Evolutionary conservation across 208 protist genomes (phyloP), one percentile per base, ranked within the genome.

Genomic region (Plasmodiophora brassicae): DNA sequence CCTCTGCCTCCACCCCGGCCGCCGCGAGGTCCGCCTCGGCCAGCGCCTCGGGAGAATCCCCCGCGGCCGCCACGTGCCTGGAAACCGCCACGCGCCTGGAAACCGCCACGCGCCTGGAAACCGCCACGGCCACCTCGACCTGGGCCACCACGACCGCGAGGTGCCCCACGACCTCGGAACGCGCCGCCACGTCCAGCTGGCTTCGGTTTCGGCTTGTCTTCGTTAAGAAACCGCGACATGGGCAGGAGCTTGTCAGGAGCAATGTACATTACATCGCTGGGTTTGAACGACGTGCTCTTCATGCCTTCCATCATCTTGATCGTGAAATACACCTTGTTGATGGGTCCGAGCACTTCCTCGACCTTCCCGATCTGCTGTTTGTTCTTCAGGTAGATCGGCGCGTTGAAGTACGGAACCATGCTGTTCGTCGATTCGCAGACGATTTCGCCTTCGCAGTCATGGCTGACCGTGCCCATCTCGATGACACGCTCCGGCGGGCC

Each of bases 341-440:
- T 92, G 28, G 91, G 71, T 41, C 93, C 93, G 35, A 94, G 65
- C 8, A 94, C 91, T 87, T 94, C 93, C 41, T 94, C 93, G 46
- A 94, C 83, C 91, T 94, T 94, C 43, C 93, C 93, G 39, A 94
- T 92, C 85, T 92, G 91, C 8, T 85, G 86, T 71, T 94, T 94
- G 86, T 94, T 92, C 46, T 93, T 89, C 28, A 91, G 83, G 87
- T 91, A 94, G 57, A 94, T 91, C 14, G 87, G 87, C 0, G 93
- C 93, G 85, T 94, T 94, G 89, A 93, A 94, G 86, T 94, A 94
- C 32, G 93, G 93, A 57, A 94, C 88, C 89, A 90, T 93, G 1
- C 88, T 65, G 84, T 91, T 92, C 1, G 87, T 93, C n/a, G 86
- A 87, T 85, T 93, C 91, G 89, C 89, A 93, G 14, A 94, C 90